These are phyloP conservation scores for Fistulina hepatica DNA, from an alignment of 1,284 basidiomycete species.

Conservation along the genomic window DNA sequence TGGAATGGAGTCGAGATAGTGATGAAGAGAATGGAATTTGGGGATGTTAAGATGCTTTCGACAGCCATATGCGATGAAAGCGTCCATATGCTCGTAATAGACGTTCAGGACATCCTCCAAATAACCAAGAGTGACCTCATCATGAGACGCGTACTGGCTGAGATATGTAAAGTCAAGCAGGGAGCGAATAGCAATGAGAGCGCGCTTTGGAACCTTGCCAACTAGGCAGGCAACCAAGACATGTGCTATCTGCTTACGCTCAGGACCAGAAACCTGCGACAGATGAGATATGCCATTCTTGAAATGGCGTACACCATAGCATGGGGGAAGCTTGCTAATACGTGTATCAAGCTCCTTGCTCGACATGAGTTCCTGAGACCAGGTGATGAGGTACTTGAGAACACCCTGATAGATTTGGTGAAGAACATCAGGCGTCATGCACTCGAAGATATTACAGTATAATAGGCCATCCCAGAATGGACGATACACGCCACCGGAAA, in stretches of 20 bases:
- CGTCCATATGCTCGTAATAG: slow-evolving; percentile 23
- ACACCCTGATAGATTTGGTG: slow-evolving; percentile 22
- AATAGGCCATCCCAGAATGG: slow-evolving; percentile 22
- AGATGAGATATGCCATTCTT: slow-evolving; percentile 25
- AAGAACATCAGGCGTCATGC: slow-evolving; percentile 21
- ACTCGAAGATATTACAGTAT: slow-evolving; percentile 17
- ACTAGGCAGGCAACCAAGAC: slow-evolving; percentile 19
- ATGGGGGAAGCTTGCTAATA: slow-evolving; percentile 20
- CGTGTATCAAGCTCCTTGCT: slow-evolving; percentile 25
- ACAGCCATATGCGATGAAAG: slow-evolving; percentile 16
- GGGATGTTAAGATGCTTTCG: slow-evolving; percentile 28
- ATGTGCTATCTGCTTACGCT: slow-evolving; percentile 24
- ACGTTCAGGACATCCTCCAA: slow-evolving; percentile 15
- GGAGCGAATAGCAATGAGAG: slow-evolving; percentile 12
- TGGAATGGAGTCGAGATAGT: slow-evolving; percentile 23
- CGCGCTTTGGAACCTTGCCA: slow-evolving; percentile 2
- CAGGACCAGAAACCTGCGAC: slow-evolving; percentile 21
- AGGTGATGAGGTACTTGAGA: slow-evolving; percentile 22
- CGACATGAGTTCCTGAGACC: too few relatives aligned
- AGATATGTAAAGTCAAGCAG: slow-evolving; percentile 21
- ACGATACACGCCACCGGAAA: slow-evolving; percentile 16
- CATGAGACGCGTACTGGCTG: slow-evolving; percentile 20
- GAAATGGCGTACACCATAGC: slow-evolving; percentile 25
- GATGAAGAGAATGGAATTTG: slow-evolving; percentile 26
- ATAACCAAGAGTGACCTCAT: slow-evolving; percentile 14